phyloP scores from a whole-genome alignment of 371 early-diverging fungal species.

The Amoeboaphelidium protococcarum region DNA sequence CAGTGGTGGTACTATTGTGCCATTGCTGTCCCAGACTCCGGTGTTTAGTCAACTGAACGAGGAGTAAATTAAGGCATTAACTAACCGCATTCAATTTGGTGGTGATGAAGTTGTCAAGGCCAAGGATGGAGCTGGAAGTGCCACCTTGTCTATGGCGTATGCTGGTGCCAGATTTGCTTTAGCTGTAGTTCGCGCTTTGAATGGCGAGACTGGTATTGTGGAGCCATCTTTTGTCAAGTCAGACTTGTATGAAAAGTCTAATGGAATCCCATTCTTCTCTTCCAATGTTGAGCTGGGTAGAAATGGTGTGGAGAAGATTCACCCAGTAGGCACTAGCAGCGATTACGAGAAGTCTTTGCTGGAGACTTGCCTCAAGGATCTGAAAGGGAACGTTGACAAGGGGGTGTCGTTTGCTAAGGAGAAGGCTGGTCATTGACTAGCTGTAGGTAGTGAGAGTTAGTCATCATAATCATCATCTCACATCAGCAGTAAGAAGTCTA shows the following conservation, averaged over 20 bases:
- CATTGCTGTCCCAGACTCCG: slow-evolving; percentile 13
- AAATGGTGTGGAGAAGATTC: slow-evolving; percentile 44
- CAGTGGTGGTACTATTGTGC: slow-evolving; percentile 4
- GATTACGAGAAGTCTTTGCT: slow-evolving; percentile 74
- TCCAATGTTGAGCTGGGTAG: slow-evolving; percentile 76
- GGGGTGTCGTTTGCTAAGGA: slow-evolving; percentile 1
- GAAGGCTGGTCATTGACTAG: no score
- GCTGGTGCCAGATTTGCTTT: slow-evolving; percentile 18
- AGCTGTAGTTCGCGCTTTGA: slow-evolving; percentile 21
- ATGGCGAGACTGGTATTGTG: slow-evolving; percentile 59
- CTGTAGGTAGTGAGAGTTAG: no score
- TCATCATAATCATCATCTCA: no score
- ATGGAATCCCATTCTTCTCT: slow-evolving; percentile 79
- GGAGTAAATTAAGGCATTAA: slow-evolving; percentile 2
- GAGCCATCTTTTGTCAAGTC: slow-evolving; percentile 85
- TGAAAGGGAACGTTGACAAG: slow-evolving; percentile 58
- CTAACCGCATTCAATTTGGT: slow-evolving; percentile 5
- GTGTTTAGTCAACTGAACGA: slow-evolving; percentile 10
- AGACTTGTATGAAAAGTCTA: slow-evolving; percentile 30
- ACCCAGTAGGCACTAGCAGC: slow-evolving; percentile 55
- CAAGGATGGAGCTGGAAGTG: slow-evolving; percentile 5
- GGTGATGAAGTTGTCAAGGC: slow-evolving; percentile 6
- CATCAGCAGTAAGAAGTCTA: no score
- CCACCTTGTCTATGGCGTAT: slow-evolving; percentile 3
- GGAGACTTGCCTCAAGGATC: slow-evolving; percentile 58